phyloP scores from a whole-genome alignment of 2,329 filamentous ascomycete species.

The Dothistroma septosporum region DNA sequence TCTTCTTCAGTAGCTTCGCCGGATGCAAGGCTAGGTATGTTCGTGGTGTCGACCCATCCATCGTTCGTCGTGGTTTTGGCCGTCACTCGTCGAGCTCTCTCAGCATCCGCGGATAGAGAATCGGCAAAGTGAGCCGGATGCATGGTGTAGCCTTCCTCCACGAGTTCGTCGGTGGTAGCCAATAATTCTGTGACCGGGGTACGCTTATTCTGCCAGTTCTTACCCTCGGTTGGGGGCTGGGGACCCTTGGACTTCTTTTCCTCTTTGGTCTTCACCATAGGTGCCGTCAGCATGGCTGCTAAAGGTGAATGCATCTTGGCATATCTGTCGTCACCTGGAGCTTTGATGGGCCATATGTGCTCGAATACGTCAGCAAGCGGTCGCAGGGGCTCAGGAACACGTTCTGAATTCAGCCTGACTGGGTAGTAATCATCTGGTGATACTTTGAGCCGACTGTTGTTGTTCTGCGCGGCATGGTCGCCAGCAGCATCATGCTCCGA shows the following conservation, averaged over 20 bases:
- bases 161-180: conserved; percentile 66
- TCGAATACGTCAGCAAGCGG: conserved; percentile 78
- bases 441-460: conserved; percentile 13
- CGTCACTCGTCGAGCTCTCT: conserved; percentile 43
- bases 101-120: conserved; percentile 21
- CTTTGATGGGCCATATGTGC: conserved; percentile 83
- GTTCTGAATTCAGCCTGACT: conserved; percentile 38
- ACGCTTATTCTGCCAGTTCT: conserved; percentile 67
- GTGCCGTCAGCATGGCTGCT: conserved; percentile 74
- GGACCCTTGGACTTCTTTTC: conserved; percentile 59
- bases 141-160: conserved; percentile 76
- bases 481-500: neutral
- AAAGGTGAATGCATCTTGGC: conserved; percentile 82
- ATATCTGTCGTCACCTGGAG: conserved; percentile 78
- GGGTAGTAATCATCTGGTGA: conserved; percentile 51
- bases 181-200: conserved; percentile 81
- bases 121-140: conserved; percentile 68
- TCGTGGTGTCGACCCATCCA: conserved; percentile 77
- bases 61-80: conserved; percentile 48
- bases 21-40: conserved; percentile 61
- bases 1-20: conserved; percentile 64
- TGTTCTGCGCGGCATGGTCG: neutral
- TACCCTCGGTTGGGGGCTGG: conserved; percentile 59
- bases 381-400: conserved; percentile 44
- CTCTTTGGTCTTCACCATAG: conserved; percentile 64